Evolutionary conservation across 345 rosid genomes (phyloP), one percentile per base, ranked within the genome.

Genomic region (Citrus unshiu): DNA sequence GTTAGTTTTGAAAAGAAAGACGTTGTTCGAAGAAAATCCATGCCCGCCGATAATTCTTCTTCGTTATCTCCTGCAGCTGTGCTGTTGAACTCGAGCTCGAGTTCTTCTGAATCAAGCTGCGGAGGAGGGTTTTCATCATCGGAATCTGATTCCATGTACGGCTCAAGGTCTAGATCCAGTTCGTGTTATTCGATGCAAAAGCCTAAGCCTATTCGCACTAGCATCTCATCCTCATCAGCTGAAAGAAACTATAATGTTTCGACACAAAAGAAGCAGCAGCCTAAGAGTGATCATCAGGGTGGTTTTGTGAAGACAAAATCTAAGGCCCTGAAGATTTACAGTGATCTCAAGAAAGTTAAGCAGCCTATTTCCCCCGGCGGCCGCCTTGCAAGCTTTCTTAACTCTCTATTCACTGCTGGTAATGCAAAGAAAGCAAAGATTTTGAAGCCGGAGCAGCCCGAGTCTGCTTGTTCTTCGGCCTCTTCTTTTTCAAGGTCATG

Each of bases 341-440:
- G 88, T 66, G 97, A 92, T 49, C 83, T 93, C 39, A 95, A 92
- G 84, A 95, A 90, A 83, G 90, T 88, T 16, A 93, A 92, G 77
- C 99, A 95, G 70, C 99, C 99, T 0, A 86, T 96, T 78, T 96
- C 99, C 22, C 99, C 99, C 0, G 97, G 97, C 0, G 93, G 92
- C 3, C 83, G 89, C 43, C 90, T 96, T 39, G 87, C 98, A 7
- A 90, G 83, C 77, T 96, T 94, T 84, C 89, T 94, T 24, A 94
- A 94, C 83, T 90, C 98, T 6, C 88, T 96, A 57, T 92, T 95
- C 88, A 84, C 86, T 4, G 43, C 92, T 0, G 83, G 85, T n/a
- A 87, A 82, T 79, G 61, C 84, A 6, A 91, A 86, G 85, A 90
- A 89, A 60, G 72, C 85, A 1, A 93, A 88, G 73, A 81, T 79